Base-by-base conservation (phyloP, 2,329 filamentous ascomycete species). In the Elsinoe perseae region DNA sequence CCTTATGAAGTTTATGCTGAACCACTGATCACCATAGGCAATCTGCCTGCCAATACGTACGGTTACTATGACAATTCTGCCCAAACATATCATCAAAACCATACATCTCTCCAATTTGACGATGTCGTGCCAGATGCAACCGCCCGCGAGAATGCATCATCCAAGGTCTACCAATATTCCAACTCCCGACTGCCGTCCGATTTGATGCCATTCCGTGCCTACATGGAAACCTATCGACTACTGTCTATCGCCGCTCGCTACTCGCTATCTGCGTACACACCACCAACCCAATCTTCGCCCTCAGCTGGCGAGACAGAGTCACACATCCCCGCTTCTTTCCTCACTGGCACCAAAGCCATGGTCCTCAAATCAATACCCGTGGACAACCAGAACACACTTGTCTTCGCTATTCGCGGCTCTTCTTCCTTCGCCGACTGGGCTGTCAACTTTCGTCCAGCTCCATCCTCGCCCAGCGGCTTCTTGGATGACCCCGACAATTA, bases 391-490 rank as follows among this genome's bases (percentile, higher is more conserved):
- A 82, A 87, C 66, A 84, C 85, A 16, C 85, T 95, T 56, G 85
- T 95, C 9, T 87, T 95, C 64, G 88, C 89, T 12, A 87, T 95
- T 60, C 82, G 89, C 18, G 89, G 89, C 18, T 89, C 84, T 0
- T 82, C 88, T 21, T 86, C 82, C 5, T 87, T 93, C 63, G 83
- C 53, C 6, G 40, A 56, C 23, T n/a, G 54, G 27, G 87, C 74
- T 93, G 36, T 56, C 53, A 56, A 44, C 16, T 56, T 46, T 27
- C 38, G 38, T 16, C 53, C 53, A 2, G 42, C 53, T 2, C 36
- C 40, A 10, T 28, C 28, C 20, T 34, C 40, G 1, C 53, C 53
- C 12, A 6, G 20, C 16, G 25, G 27, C 27, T 56, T 56, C 42
- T 27, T 56, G 9, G 40, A 56, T 27, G 53, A 56, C n/a, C 21